A percentile compares a stretch with the other conserved stretches of the same genome.
These are phyloP conservation scores for Babesia caballi DNA, from an alignment of 169 alveolate genomes.

Conservation along the genomic window DNA sequence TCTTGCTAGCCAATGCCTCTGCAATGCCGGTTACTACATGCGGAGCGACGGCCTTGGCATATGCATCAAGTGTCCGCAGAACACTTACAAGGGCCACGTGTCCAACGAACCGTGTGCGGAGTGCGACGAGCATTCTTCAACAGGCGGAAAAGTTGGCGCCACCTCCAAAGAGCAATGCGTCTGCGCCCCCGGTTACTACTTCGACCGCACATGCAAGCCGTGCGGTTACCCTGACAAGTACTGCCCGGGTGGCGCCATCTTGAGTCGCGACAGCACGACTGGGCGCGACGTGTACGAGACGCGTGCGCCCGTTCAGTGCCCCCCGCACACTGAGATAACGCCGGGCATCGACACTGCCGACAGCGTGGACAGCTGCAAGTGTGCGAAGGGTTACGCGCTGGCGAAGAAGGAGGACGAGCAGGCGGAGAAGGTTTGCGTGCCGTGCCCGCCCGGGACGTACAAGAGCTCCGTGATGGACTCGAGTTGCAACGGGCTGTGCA, in stretches of 20 bases:
- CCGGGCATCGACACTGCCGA: conserved; percentile 80
- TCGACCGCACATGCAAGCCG: conserved; percentile 71
- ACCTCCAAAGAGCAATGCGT: conserved; percentile 74
- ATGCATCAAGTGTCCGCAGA: conserved; percentile 72
- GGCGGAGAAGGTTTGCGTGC: conserved; percentile 65
- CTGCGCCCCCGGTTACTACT: conserved; percentile 78
- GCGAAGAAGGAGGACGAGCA: conserved; percentile 20
- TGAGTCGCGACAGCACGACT: neutral
- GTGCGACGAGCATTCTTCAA: conserved; percentile 74
- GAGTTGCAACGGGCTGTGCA: conserved; percentile 76
- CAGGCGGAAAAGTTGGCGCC: conserved; percentile 60
- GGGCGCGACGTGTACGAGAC: conserved; percentile 37
- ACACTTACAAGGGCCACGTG: conserved; percentile 66
- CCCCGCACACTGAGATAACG: conserved; percentile 72
- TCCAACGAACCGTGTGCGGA: conserved; percentile 76
- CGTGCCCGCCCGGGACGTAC: conserved; percentile 79
- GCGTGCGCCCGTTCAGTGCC: conserved; percentile 73
- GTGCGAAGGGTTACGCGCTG: conserved; percentile 79
- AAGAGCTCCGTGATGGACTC: conserved; percentile 79
- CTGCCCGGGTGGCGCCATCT: conserved; percentile 75
- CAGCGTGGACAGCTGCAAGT: conserved; percentile 75
- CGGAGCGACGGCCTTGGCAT: neutral
- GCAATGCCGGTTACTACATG: conserved; percentile 67
- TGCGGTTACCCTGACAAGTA: conserved; percentile 69
- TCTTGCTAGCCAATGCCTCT: conserved; percentile 53